Conservation (phyloP, 768 basidiomycete genomes). For the Hortiboletus campestris region DNA sequence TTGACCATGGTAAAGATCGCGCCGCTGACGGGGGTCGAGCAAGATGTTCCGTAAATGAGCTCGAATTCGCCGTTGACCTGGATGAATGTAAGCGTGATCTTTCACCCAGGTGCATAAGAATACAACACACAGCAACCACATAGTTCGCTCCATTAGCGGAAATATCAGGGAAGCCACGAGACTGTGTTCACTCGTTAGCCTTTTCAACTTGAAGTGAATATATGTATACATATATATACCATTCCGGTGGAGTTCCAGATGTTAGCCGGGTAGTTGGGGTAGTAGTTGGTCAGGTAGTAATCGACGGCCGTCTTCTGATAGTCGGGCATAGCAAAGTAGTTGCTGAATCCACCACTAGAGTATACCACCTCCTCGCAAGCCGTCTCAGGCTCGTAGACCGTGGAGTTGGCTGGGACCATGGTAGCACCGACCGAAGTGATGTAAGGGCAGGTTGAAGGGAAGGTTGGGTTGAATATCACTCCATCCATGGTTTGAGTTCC, state of each 20-base stretch:
- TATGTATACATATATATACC: constrained; percentile 8
- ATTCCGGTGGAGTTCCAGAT: constrained; percentile 31
- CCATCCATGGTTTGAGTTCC: constrained; percentile 26
- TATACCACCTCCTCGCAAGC: constrained; percentile 31
- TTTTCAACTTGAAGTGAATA: constrained; percentile 21
- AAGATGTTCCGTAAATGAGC: constrained; percentile 33
- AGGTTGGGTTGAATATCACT: constrained; percentile 40
- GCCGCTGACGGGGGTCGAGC: constrained; percentile 31
- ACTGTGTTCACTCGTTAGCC: constrained; percentile 34
- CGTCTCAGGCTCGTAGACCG: constrained; percentile 27
- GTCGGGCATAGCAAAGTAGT: constrained; percentile 40
- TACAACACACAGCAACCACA: constrained; percentile 17
- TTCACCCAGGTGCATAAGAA: neutral
- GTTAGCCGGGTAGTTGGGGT: constrained; percentile 23
- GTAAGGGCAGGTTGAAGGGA: too few species aligned
- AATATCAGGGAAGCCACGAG: constrained; percentile 38
- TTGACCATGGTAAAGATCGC: constrained; percentile 37
- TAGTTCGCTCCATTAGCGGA: constrained; percentile 37
- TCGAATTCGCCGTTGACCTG: constrained; percentile 39
- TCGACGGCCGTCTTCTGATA: constrained; percentile 39
- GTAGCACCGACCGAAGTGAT: constrained; percentile 51
- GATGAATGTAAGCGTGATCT: neutral
- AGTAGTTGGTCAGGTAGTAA: too few species aligned
- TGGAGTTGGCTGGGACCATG: constrained; percentile 36
- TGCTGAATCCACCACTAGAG: constrained; percentile 37